These are phyloP conservation scores for Colletotrichum sp. DNA, from an alignment of 2,329 filamentous ascomycete species.

Conservation along the genomic window DNA sequence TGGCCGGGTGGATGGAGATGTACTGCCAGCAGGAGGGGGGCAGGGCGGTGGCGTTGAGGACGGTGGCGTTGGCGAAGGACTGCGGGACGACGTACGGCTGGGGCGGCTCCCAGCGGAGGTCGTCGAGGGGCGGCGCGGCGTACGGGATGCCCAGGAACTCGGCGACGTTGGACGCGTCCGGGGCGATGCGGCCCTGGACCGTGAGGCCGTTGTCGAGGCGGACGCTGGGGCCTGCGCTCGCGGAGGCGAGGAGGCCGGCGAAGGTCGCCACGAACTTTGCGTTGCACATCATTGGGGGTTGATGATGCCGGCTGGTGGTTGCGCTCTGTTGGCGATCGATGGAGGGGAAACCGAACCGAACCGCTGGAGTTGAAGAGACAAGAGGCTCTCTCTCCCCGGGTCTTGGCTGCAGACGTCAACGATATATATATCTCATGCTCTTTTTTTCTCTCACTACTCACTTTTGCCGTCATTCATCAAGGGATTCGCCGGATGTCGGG, in stretches of 20 bases:
- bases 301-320: background rate
- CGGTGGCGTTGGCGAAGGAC: conserved; percentile 9
- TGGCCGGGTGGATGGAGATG: conserved; percentile 16
- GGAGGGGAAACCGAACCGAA: background rate
- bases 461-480: background rate
- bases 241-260: conserved; percentile 3
- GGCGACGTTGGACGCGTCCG: conserved; percentile 5
- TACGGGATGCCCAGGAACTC: conserved; percentile 52
- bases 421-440: background rate
- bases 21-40: conserved; percentile 19
- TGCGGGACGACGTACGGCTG: conserved; percentile 23
- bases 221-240: conserved; percentile 12
- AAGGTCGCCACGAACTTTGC: conserved; percentile 7
- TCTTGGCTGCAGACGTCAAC: background rate
- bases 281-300: conserved; percentile 3
- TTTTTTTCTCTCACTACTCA: background rate
- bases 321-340: background rate
- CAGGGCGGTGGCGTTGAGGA: conserved; percentile 5
- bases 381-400: background rate
- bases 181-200: conserved; percentile 9
- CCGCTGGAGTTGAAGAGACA: background rate
- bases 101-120: conserved; percentile 49
- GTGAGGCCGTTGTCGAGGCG: conserved; percentile 7
- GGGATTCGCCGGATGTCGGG: conserved; percentile 3
- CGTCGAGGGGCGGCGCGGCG: conserved; percentile 58